Evolutionary conservation across 1,284 basidiomycete genomes (phyloP).

Genomic region (Inonotus hispidus): DNA sequence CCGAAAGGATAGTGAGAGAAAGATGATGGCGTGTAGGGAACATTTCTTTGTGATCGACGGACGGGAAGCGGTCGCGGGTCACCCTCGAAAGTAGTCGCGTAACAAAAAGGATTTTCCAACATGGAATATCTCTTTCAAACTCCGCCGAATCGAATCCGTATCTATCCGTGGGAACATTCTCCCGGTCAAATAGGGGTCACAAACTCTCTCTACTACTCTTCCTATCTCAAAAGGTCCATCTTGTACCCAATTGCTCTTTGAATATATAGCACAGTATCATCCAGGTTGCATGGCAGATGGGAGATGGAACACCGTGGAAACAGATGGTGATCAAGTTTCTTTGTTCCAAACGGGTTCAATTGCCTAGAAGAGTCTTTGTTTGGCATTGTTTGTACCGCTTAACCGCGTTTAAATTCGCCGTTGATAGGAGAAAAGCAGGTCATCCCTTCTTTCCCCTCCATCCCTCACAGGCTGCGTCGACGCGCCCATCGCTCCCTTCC

Average conservation of each 20-base stretch:
- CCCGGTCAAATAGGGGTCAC: not conserved
- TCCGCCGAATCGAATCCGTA: conserved; percentile 1
- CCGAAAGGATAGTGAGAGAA: not conserved
- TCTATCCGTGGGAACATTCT: not conserved
- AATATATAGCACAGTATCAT: too few relatives aligned
- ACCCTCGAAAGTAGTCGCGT: too few relatives aligned
- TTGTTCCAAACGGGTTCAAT: conserved; percentile 3
- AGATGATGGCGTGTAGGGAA: not conserved
- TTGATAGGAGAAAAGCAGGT: conserved; percentile 20
- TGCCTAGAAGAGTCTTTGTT: not conserved
- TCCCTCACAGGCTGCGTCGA: conserved; percentile 44
- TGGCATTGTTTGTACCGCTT: conserved; percentile 6
- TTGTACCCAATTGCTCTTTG: too few relatives aligned
- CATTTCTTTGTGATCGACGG: not conserved
- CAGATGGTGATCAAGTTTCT: not conserved
- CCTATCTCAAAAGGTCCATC: too few relatives aligned
- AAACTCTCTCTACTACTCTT: not conserved
- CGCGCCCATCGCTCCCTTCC: conserved; percentile 34
- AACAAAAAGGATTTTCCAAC: not conserved
- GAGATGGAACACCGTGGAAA: not conserved
- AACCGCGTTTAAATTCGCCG: conserved; percentile 6
- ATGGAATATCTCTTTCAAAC: not conserved
- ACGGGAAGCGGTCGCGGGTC: not conserved
- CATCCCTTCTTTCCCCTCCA: conserved; percentile 40
- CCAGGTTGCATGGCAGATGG: too few relatives aligned